Percentiles rank a stretch among this genome's conserved stretches.
Evolutionary conservation across 2,329 filamentous ascomycete genomes (phyloP).

Genomic region (Fusarium heterosporum): DNA sequence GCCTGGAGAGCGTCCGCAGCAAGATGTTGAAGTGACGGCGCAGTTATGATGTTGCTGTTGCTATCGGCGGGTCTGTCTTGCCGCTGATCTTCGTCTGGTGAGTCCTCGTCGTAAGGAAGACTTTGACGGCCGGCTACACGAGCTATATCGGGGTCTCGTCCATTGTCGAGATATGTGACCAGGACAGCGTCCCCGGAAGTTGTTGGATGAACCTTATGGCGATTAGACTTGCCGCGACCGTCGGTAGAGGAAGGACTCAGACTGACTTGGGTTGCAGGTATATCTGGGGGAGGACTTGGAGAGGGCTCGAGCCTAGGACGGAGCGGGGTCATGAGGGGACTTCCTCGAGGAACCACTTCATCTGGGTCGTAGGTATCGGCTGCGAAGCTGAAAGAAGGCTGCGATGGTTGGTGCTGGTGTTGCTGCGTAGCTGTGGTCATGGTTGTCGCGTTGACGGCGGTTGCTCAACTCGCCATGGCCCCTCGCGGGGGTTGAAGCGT

Average conservation of each 20-base stretch:
- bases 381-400: slow-evolving; percentile 40
- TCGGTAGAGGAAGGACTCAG: slow-evolving; percentile 46
- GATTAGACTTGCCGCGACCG: slow-evolving; percentile 63
- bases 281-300: slow-evolving; percentile 54
- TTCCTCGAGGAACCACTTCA: slow-evolving; percentile 56
- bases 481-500: slow-evolving; percentile 34
- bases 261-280: slow-evolving; percentile 52
- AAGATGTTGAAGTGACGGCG: slow-evolving; percentile 48
- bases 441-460: slow-evolving; percentile 47
- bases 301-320: slow-evolving; percentile 50
- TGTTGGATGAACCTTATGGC: slow-evolving; percentile 65
- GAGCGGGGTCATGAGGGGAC: slow-evolving; percentile 55
- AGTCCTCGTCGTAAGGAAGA: slow-evolving; percentile 59
- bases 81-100: slow-evolving; percentile 40
- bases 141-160: slow-evolving; percentile 74
- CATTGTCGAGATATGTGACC: slow-evolving; percentile 71
- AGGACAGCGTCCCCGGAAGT: slow-evolving; percentile 73
- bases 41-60: slow-evolving; percentile 36
- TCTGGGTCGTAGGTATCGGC: slow-evolving; percentile 59
- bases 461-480: slow-evolving; percentile 53
- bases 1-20: slow-evolving; percentile 51
- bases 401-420: slow-evolving; percentile 49
- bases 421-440: slow-evolving; percentile 52
- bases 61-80: slow-evolving; percentile 25
- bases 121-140: slow-evolving; percentile 64